Percentiles rank a stretch among this genome's conserved stretches.
Conservation (phyloP, 768 basidiomycete species). For the Peribolospora baueri region DNA sequence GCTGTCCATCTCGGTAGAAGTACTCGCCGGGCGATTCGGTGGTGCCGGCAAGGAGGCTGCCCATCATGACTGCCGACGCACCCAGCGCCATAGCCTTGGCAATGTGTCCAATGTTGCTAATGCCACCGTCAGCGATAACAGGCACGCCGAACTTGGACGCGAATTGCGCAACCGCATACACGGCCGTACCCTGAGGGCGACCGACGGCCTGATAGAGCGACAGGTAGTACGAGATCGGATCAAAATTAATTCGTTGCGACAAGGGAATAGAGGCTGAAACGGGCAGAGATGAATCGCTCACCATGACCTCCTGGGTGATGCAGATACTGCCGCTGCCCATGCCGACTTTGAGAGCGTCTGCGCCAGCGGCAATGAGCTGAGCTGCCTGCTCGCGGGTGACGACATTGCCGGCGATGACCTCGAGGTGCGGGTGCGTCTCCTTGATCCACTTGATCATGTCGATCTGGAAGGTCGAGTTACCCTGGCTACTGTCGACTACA, state of each 20-base stretch:
- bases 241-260: too few relatives aligned
- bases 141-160: slow-evolving; percentile 80
- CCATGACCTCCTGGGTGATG: slow-evolving; percentile 96
- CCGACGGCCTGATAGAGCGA: slow-evolving; percentile 40
- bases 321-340: slow-evolving; percentile 99
- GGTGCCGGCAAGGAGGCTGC: slow-evolving; percentile 78
- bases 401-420: slow-evolving; percentile 92
- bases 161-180: slow-evolving; percentile 88
- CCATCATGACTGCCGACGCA: slow-evolving; percentile 97
- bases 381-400: slow-evolving; percentile 96
- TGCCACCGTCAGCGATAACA: slow-evolving; percentile 87
- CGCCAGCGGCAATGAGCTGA: slow-evolving; percentile 71
- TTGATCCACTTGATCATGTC: slow-evolving; percentile 95
- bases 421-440: slow-evolving; percentile 50
- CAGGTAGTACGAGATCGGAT: too few relatives aligned
- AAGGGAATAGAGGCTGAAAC: too few relatives aligned
- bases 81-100: slow-evolving; percentile 89
- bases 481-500: slow-evolving; percentile 84
- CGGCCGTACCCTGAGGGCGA: slow-evolving; percentile 91
- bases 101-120: slow-evolving; percentile 86
- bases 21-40: slow-evolving; percentile 95
- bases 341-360: slow-evolving; percentile 81
- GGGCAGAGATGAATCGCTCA: too few relatives aligned
- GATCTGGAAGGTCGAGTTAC: slow-evolving; percentile 76
- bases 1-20: slow-evolving; percentile 96